Evolutionary conservation across 257 asterid genomes (phyloP).

Genomic region (Solanum sparsipilum): DNA sequence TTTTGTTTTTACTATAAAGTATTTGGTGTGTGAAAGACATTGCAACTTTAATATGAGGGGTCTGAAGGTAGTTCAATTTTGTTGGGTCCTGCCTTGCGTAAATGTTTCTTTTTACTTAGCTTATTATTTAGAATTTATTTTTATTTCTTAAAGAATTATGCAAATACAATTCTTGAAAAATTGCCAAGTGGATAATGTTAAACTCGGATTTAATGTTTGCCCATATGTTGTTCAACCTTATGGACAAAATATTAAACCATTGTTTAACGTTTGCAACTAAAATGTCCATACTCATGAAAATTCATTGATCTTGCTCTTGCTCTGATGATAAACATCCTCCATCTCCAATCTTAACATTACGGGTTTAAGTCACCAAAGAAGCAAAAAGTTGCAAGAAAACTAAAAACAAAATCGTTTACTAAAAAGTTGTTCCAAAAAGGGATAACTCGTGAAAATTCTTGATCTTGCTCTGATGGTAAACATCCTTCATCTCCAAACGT

Average conservation of each 20-base stretch:
- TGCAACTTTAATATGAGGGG: background rate
- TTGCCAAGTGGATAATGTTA: background rate
- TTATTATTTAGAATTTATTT: background rate
- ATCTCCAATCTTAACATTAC: fast-evolving
- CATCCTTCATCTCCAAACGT: background rate
- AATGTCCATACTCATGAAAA: background rate
- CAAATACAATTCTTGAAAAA: background rate
- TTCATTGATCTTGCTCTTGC: background rate
- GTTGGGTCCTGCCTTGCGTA: background rate
- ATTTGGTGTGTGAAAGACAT: background rate
- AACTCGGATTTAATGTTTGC: background rate
- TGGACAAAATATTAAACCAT: fast-evolving
- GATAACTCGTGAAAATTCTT: fast-evolving
- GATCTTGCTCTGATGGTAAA: background rate
- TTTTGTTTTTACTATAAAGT: background rate
- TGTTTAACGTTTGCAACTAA: background rate
- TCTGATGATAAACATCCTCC: fast-evolving
- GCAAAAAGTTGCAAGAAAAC: background rate
- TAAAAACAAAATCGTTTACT: background rate
- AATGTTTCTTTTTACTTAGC: background rate
- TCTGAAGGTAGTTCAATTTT: background rate
- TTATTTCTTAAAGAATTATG: background rate
- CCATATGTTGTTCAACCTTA: background rate
- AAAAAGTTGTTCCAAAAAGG: background rate
- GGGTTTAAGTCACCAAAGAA: fast-evolving